These are phyloP conservation scores for Monosporascus sp. DNA, from an alignment of 2,329 filamentous ascomycete genomes.

Conservation along the genomic window DNA sequence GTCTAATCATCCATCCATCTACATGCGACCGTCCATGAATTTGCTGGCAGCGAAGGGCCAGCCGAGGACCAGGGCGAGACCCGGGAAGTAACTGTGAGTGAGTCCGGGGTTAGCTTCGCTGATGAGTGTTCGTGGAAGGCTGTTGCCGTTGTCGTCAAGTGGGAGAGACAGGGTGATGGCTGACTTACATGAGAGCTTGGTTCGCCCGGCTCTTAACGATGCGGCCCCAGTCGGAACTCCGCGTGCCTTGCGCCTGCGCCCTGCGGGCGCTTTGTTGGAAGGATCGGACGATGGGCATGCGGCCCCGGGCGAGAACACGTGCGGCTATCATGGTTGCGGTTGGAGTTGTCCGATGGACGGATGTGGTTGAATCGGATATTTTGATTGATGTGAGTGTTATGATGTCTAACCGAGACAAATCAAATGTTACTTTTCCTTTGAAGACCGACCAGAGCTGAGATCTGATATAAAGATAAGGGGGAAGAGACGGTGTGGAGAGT, in stretches of 20 bases:
- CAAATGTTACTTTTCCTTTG: too few relatives aligned
- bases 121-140: too few relatives aligned
- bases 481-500: too few relatives aligned
- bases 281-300: slow-evolving; percentile 22
- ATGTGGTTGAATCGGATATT: too few relatives aligned
- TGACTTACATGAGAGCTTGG: slow-evolving; percentile 30
- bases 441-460: too few relatives aligned
- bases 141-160: background rate
- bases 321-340: background rate
- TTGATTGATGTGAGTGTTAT: too few relatives aligned
- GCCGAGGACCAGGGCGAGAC: slow-evolving; percentile 27
- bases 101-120: background rate
- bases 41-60: slow-evolving; percentile 28
- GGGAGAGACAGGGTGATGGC: background rate
- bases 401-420: too few relatives aligned
- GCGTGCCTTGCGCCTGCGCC: slow-evolving; percentile 9
- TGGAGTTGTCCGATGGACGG: background rate
- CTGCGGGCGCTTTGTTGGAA: slow-evolving; percentile 26
- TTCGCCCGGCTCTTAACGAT: slow-evolving; percentile 26
- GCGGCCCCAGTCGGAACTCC: slow-evolving; percentile 29
- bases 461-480: too few relatives aligned
- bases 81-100: slow-evolving; percentile 29
- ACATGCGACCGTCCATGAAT: slow-evolving; percentile 22
- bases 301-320: background rate
- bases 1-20: background rate